Evolutionary conservation across 2,329 filamentous ascomycete species (phyloP), one percentile per base, ranked within the genome.

Genomic region (Ceratocystis smalleyi): DNA sequence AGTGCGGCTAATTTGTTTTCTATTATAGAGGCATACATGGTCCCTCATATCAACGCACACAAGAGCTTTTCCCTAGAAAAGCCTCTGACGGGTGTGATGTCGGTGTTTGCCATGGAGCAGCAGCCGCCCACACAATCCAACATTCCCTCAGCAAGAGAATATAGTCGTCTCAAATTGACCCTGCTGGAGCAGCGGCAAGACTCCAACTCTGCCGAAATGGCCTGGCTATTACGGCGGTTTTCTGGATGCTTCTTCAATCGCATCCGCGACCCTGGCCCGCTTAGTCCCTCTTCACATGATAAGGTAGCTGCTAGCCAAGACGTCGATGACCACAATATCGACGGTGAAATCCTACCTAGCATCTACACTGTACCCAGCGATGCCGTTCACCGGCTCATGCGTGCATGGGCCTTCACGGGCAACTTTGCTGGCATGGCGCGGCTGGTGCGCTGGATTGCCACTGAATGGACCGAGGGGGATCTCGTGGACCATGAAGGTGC

Each of bases 321-420:
- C 12, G 15, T 30, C 19, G 49, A 32, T 19, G 51, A 30, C 30
- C 12, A 19, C 1, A 45, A 8, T 19, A 27, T 45, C 2, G 22
- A 61, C 17, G n/a, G 22, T 12, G 57, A 55, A 15, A 61, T 45
- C 3, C 43, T 49, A 15, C 43, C 43, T 45, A 49, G 54, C 27
- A 57, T 57, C 6, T 51, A 64, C 15, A 45, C 49, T 5, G 32
- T 66, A 4, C 49, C 59, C 24, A 57, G 51, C 22, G 59, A 64
- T 5, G 59, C 65, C 7, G 45, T 67, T 4, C 65, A 67, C 55
- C 51, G 40, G 12, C 51, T 67, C 17, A 78, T 90, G 71, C 78
- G 84, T 59, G 78, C 82, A 0, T 74, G 90, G 24, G 86, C 81
- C 0, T 78, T 80, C 62, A 72, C 83, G n/a, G 79, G 79, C 43